Conservation (phyloP, 2,329 filamentous ascomycete species). For the Fusarium stilboides region DNA sequence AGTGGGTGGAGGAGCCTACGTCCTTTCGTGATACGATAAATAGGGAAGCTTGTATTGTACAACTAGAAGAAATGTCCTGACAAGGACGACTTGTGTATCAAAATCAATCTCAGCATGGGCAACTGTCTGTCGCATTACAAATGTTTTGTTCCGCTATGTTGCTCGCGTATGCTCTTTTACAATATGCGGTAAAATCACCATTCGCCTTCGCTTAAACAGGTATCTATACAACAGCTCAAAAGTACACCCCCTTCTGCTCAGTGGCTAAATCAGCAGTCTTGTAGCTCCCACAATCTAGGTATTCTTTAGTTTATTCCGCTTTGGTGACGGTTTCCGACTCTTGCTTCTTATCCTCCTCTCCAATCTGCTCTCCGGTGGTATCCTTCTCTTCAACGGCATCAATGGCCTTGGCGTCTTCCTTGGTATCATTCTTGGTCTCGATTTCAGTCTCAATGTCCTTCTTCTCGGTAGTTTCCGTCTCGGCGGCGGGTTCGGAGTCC, state of each 20-base stretch:
- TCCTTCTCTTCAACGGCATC: slow-evolving; percentile 34
- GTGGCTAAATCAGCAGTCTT: slow-evolving; percentile 37
- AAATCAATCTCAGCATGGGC: slow-evolving; percentile 38
- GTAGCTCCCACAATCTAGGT: slow-evolving; percentile 34
- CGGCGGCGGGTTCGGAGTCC: slow-evolving; percentile 11
- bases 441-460: slow-evolving; percentile 13
- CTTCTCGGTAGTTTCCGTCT: slow-evolving; percentile 17
- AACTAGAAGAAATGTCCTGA: slow-evolving; percentile 46
- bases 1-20: slow-evolving; percentile 21
- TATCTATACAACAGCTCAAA: slow-evolving; percentile 51
- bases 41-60: slow-evolving; percentile 48
- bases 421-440: slow-evolving; percentile 20
- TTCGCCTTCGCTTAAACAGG: slow-evolving; percentile 54
- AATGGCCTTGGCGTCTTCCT: slow-evolving; percentile 10
- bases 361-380: slow-evolving; percentile 16
- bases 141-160: slow-evolving; percentile 20
- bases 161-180: slow-evolving; percentile 30
- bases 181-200: slow-evolving; percentile 49
- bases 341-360: slow-evolving; percentile 34
- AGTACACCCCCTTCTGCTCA: slow-evolving; percentile 40
- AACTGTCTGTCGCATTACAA: slow-evolving; percentile 29
- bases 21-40: slow-evolving; percentile 43
- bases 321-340: slow-evolving; percentile 21
- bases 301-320: slow-evolving; percentile 32
- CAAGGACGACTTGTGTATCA: slow-evolving; percentile 45